These are phyloP conservation scores for Xylaria curta DNA, from an alignment of 495 filamentous ascomycete species.

Conservation along the genomic window DNA sequence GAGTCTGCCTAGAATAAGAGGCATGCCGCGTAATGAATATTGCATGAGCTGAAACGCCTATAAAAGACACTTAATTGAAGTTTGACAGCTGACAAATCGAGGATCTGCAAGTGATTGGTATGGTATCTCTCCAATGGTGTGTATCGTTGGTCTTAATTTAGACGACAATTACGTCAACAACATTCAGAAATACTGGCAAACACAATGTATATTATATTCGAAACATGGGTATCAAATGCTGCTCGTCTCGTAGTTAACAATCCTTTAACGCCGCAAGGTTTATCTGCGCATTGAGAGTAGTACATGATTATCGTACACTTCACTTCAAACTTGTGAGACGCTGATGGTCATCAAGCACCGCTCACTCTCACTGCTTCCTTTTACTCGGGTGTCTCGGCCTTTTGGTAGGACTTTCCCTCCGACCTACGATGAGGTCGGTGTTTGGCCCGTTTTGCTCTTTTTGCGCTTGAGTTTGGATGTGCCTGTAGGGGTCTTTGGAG, in stretches of 20 bases:
- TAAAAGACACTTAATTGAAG: neutral
- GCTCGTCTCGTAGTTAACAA: neutral
- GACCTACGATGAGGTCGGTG: constrained; percentile 36
- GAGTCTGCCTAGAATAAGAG: neutral
- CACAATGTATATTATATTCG: neutral
- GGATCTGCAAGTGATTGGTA: neutral
- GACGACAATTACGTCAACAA: neutral
- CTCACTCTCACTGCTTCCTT: neutral
- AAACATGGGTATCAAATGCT: constrained; percentile 27
- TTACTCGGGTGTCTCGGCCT: neutral
- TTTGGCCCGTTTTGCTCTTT: constrained; percentile 61
- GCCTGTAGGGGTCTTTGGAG: constrained; percentile 55
- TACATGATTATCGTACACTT: neutral
- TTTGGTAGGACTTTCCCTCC: neutral
- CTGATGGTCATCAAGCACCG: neutral
- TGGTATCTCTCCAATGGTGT: neutral
- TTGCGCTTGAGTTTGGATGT: constrained; percentile 58
- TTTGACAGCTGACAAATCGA: constrained; percentile 21
- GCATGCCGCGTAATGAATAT: neutral
- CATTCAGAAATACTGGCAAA: neutral
- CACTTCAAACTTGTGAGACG: neutral
- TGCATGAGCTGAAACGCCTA: constrained; percentile 21
- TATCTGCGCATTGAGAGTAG: neutral
- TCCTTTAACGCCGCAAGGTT: constrained; percentile 11
- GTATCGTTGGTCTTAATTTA: neutral